phyloP scores from a whole-genome alignment of 352 stramenopile species.

The Globisporangium radiosum region DNA sequence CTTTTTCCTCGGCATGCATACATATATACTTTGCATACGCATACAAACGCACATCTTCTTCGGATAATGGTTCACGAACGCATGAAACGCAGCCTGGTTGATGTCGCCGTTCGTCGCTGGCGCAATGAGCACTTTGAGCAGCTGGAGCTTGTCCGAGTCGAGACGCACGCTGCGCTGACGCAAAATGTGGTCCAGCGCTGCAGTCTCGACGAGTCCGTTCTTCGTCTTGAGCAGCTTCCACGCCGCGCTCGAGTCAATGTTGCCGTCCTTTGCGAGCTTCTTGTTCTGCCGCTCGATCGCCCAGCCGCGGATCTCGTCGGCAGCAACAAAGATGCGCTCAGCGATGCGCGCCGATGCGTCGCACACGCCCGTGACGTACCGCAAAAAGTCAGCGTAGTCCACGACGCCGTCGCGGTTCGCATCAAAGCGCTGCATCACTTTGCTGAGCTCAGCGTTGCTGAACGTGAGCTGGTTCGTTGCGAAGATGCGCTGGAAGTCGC shows the following conservation, averaged over 20 bases:
- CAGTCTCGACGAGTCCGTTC: conserved; percentile 39
- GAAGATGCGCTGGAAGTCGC: conserved; percentile 70
- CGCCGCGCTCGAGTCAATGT: conserved; percentile 68
- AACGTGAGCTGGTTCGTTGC: conserved; percentile 64
- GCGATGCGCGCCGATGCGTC: conserved; percentile 51
- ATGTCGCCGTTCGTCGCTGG: conserved; percentile 58
- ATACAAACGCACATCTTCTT: conserved; percentile 61
- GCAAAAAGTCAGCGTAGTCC: conserved; percentile 73
- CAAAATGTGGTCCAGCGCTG: conserved; percentile 55
- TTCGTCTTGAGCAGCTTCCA: conserved; percentile 67
- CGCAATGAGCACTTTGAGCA: conserved; percentile 60
- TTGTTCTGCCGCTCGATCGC: conserved; percentile 72
- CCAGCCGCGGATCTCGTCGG: conserved; percentile 63
- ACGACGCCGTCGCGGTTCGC: conserved; percentile 70
- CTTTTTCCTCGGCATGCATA: no score
- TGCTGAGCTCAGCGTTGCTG: conserved; percentile 60
- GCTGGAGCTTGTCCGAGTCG: conserved; percentile 38
- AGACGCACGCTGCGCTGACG: conserved; percentile 48
- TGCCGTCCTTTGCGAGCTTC: conserved; percentile 68
- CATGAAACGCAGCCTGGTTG: conserved; percentile 52
- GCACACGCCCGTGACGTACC: conserved; percentile 71
- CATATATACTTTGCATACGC: no score
- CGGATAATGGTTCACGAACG: conserved; percentile 75
- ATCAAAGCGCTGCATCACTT: conserved; percentile 79
- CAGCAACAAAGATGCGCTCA: conserved; percentile 43